Percentiles rank a stretch among this genome's conserved stretches.
Conservation (phyloP, 805 yeast species). For the Cyberlindnera euphorbiiphila region DNA sequence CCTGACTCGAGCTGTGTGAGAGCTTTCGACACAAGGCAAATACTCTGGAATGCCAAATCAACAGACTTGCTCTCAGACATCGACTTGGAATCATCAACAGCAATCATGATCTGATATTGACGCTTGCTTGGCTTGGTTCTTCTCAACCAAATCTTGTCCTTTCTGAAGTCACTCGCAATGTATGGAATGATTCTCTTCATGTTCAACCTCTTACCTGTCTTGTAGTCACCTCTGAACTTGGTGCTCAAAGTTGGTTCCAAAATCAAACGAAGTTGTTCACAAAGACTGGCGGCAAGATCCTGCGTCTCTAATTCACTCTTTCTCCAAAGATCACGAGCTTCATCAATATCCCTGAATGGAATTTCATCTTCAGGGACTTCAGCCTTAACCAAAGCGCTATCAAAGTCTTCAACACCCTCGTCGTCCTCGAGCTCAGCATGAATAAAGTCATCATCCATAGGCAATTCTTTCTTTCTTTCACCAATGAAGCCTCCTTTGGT, state of each 20-base stretch:
- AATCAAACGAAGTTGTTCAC: constrained; percentile 90
- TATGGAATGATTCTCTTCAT: constrained; percentile 97
- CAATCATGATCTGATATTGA: constrained; percentile 95
- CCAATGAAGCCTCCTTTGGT: constrained; percentile 49
- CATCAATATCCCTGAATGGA: constrained; percentile 50
- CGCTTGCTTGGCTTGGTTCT: constrained; percentile 97
- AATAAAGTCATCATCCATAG: constrained; percentile 32
- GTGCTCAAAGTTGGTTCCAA: constrained; percentile 97
- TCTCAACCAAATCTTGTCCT: constrained; percentile 97
- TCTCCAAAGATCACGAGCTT: constrained; percentile 78
- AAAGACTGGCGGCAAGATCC: constrained; percentile 79
- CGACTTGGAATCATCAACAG: constrained; percentile 95
- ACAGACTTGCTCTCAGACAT: constrained; percentile 93
- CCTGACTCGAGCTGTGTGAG: constrained; percentile 93
- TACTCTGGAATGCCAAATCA: constrained; percentile 89
- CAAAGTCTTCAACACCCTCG: constrained; percentile 17
- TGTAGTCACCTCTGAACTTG: constrained; percentile 90
- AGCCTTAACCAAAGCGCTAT: constrained; percentile 21
- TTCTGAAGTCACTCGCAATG: constrained; percentile 95
- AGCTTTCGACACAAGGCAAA: constrained; percentile 91
- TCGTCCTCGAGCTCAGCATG: constrained; percentile 30
- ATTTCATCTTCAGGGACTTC: constrained; percentile 24
- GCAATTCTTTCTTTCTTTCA: constrained; percentile 35
- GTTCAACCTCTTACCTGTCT: constrained; percentile 93
- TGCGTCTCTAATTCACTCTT: constrained; percentile 79